Percentiles rank a stretch among this genome's conserved stretches.
Conservation (phyloP, 78 protist genomes). For the Guillardia theta region DNA sequence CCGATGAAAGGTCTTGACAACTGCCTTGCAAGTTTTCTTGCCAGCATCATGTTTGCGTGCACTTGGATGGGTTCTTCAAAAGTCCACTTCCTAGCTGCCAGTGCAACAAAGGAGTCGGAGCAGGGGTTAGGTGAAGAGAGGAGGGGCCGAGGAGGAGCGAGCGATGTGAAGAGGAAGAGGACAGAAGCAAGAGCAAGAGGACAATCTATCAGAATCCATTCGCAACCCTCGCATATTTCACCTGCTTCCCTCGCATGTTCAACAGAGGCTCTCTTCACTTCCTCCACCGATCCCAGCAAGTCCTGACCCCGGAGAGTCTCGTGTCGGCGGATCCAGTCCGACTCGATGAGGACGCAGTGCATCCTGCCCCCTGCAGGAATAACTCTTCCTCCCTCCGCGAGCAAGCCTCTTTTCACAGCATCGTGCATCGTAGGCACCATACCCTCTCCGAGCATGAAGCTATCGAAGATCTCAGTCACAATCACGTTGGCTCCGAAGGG, state of each 20-base stretch:
- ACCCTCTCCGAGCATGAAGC: slow-evolving; percentile 46
- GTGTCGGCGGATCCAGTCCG: not conserved
- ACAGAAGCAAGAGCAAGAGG: too few species aligned
- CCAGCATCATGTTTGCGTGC: not conserved
- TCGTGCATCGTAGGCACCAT: not conserved
- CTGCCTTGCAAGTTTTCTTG: not conserved
- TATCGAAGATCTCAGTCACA: slow-evolving; percentile 51
- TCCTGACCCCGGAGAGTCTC: not conserved
- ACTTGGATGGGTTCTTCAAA: not conserved
- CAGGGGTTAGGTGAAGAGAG: too few species aligned
- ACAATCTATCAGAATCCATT: too few species aligned
- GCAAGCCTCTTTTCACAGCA: not conserved
- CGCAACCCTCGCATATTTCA: too few species aligned
- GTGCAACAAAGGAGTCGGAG: too few species aligned
- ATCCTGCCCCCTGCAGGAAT: not conserved
- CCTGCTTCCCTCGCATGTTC: too few species aligned
- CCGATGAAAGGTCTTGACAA: not conserved
- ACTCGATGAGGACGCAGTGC: not conserved
- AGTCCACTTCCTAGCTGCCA: too few species aligned
- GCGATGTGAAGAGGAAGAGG: too few species aligned
- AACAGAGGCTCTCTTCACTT: not conserved
- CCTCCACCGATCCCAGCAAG: not conserved
- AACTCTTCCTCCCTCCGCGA: not conserved
- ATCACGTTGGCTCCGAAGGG: not conserved
- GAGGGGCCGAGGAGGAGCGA: too few species aligned